A percentile compares a stretch with the other conserved stretches of the same genome.
Conservation (phyloP, 306 rosid species). For the Castanospermum australe region DNA sequence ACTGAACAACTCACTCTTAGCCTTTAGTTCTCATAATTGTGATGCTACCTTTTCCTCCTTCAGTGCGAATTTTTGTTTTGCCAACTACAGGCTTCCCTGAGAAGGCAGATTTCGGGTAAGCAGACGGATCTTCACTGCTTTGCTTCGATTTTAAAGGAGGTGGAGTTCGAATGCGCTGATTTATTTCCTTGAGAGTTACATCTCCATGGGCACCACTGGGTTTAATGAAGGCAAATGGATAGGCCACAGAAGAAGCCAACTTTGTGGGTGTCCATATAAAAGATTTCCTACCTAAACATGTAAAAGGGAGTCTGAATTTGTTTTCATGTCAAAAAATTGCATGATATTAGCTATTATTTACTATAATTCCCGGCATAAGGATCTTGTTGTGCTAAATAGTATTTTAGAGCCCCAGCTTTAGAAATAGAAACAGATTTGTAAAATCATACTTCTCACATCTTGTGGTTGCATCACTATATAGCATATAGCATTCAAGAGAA, state of each 20-base stretch:
- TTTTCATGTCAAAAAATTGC: not conserved
- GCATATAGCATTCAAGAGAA: not conserved
- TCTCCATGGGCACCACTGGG: conserved; percentile 95
- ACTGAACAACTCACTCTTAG: conserved; percentile 34
- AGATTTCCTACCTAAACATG: conserved; percentile 79
- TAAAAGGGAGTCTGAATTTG: conserved; percentile 23
- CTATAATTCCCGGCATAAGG: not conserved
- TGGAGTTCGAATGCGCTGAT: conserved; percentile 83
- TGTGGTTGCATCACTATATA: not conserved
- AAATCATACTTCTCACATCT: conserved; percentile 6
- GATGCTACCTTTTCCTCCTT: conserved; percentile 98
- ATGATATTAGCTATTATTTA: not conserved
- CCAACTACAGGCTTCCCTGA: conserved; percentile 98
- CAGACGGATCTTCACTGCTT: conserved; percentile 53
- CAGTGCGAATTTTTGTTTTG: conserved; percentile 87
- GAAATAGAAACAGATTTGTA: not conserved
- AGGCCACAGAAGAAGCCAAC: conserved; percentile 83
- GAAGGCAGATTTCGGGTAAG: conserved; percentile 89
- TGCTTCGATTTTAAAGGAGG: conserved; percentile 63
- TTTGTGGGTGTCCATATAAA: conserved; percentile 64
- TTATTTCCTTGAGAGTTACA: conserved; percentile 92
- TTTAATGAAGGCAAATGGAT: conserved; percentile 94
- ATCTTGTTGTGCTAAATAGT: not conserved
- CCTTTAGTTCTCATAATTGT: conserved; percentile 97
- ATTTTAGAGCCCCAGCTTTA: not conserved